Conservation (phyloP, 1,284 basidiomycete species). For the Somion occarium region DNA sequence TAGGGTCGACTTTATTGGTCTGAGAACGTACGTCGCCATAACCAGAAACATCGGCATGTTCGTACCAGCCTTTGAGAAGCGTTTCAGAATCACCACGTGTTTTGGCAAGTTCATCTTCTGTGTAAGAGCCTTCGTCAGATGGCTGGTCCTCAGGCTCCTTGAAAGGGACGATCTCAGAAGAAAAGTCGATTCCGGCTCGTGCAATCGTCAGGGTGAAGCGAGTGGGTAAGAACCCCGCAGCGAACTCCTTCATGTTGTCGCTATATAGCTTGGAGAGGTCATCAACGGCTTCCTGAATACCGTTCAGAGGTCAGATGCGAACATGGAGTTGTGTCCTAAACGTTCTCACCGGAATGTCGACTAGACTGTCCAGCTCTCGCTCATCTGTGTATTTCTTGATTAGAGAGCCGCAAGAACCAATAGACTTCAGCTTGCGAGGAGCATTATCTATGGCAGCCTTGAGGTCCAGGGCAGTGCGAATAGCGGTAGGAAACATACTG, state of each 20-base stretch:
- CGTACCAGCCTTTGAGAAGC: slow-evolving; percentile 6
- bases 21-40: slow-evolving; percentile 19
- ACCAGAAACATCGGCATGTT: slow-evolving; percentile 18
- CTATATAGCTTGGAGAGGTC: background rate
- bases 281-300: background rate
- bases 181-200: background rate
- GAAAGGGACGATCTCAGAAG: background rate
- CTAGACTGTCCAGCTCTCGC: background rate
- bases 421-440: background rate
- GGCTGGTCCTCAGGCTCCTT: background rate
- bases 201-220: background rate
- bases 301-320: no score
- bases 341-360: background rate
- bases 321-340: no score
- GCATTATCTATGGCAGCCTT: background rate
- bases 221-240: background rate
- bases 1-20: slow-evolving; percentile 11
- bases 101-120: background rate
- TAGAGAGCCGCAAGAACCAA: background rate
- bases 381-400: background rate
- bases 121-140: background rate
- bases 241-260: background rate
- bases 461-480: background rate
- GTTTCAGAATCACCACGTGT: background rate
- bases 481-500: background rate